Base-by-base conservation (phyloP, 164 flowering plant species). In the Sextonia rubra region DNA sequence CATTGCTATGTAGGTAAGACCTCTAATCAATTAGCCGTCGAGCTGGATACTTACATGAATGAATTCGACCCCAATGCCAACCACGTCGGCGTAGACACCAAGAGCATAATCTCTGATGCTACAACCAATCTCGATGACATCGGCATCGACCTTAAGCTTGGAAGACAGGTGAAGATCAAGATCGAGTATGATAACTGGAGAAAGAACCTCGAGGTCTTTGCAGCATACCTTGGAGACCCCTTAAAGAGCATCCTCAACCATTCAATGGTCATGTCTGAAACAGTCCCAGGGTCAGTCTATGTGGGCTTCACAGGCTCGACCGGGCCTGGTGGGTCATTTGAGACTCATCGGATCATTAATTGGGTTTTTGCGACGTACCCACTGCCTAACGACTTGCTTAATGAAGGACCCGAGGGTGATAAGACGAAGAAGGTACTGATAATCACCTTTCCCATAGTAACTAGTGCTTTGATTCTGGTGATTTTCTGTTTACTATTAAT, bases 291-390 rank as follows among this genome's bases (percentile, higher is more conserved):
- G 79, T 84, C 84, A 62, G 88, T 91, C 94, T 84, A 81, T 69
- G 91, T 91, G 0, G 98, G 98, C 12, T 92, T 92, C 81, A 81
- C 93, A 22, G 98, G 87, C 24, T 87, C 93, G 0, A 87, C 84
- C 68, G 90, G 86, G 8, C 44, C 44, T 2, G 11, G 44, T 37
- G 61, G 71, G 14, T 87, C 90, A 49, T 80, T 87, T 2, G 87
- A 88, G 0, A 66, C 62, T 62, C 91, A 89, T 62, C 66, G 71
- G 14, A 75, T 92, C 27, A 70, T 81, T 29, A 74, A 60, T 0
- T 89, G 94, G 96, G 65, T 25, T 25, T 85, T 87, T 67, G 71
- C 76, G 11, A 76, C 85, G 2, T 15, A 66, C 15, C 82, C 82
- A 3, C 49, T 85, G 69, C 77, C 85, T 24, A 20, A 49, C 26